These are phyloP conservation scores for Colletotrichum coccodes DNA, from an alignment of 2,329 filamentous ascomycete species.

Conservation along the genomic window DNA sequence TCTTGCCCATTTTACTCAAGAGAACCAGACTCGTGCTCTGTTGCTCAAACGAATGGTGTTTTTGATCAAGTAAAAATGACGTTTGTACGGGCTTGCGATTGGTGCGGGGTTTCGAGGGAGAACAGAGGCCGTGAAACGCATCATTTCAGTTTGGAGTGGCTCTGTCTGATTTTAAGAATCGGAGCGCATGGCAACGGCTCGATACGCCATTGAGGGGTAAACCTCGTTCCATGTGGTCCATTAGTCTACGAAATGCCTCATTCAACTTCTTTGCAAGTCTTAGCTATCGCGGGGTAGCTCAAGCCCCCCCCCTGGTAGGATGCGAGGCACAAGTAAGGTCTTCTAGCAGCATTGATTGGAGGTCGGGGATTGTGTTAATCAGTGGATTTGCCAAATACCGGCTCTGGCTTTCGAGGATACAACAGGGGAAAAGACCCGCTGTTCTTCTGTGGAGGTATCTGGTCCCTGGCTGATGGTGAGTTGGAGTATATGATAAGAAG, in stretches of 20 bases:
- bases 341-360: background rate
- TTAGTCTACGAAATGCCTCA: background rate
- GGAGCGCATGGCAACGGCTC: background rate
- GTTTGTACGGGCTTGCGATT: background rate
- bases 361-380: background rate
- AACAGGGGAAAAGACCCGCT: background rate
- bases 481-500: background rate
- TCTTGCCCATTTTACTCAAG: slow-evolving; percentile 44
- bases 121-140: background rate
- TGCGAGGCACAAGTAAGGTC: too few species aligned
- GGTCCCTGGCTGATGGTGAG: background rate
- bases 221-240: background rate
- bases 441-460: background rate
- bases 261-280: background rate
- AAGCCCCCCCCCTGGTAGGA: background rate
- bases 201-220: slow-evolving; percentile 12
- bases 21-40: background rate
- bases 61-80: background rate
- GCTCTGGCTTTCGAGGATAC: too few species aligned
- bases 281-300: slow-evolving; percentile 3
- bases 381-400: too few species aligned
- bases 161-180: background rate
- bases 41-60: background rate
- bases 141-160: background rate
- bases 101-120: background rate